A percentile compares a stretch with the other conserved stretches of the same genome.
Conservation (phyloP, 306 rosid species). For the Heteromeles arbutifolia region DNA sequence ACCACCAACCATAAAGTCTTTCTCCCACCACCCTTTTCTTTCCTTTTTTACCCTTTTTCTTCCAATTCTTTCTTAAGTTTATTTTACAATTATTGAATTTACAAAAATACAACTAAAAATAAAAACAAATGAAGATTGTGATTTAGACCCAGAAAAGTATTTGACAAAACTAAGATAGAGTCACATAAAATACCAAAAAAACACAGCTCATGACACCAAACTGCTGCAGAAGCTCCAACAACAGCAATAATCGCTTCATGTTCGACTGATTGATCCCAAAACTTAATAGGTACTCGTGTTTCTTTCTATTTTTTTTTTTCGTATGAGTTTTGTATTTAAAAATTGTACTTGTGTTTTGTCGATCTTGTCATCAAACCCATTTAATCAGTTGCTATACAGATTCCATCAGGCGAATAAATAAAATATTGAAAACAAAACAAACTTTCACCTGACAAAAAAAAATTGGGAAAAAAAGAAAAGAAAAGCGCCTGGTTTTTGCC, state of each 20-base stretch:
- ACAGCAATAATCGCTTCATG: background rate
- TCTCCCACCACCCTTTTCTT: slow-evolving; percentile 15
- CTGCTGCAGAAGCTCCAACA: background rate
- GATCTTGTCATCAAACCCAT: slow-evolving; percentile 1
- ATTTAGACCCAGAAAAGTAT: slow-evolving; percentile 1
- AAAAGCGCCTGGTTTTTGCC: background rate
- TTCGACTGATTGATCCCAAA: background rate
- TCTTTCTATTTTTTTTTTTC: background rate
- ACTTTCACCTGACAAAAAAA: background rate
- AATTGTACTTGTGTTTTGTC: background rate
- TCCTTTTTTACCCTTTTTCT: background rate
- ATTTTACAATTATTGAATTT: background rate
- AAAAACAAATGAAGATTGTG: background rate
- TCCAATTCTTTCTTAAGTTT: slow-evolving; percentile 1
- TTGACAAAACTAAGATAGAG: background rate
- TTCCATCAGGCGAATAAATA: background rate
- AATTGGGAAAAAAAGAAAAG: background rate
- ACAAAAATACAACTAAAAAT: background rate
- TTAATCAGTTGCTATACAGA: background rate
- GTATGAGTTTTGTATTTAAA: background rate
- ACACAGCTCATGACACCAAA: background rate
- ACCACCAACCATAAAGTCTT: slow-evolving; percentile 32
- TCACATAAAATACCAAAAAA: background rate
- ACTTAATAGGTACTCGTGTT: slow-evolving; percentile 6
- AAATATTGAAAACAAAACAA: background rate